Evolutionary conservation across 2,329 filamentous ascomycete genomes (phyloP), one percentile per base, ranked within the genome.

Genomic region (Pezicula radicicola): DNA sequence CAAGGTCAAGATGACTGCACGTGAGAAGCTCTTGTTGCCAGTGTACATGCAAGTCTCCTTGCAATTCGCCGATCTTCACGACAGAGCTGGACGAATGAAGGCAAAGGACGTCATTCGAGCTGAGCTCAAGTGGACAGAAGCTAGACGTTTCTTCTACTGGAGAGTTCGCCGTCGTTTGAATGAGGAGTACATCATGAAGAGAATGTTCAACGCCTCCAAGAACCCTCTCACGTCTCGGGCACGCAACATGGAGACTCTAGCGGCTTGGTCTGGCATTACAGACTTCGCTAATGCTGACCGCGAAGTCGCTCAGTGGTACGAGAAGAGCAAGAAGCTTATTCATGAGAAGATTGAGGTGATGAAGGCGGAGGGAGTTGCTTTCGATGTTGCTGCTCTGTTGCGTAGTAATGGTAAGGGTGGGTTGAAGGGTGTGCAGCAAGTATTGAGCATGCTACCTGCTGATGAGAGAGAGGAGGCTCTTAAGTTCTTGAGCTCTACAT

Each of bases 111-210:
- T 88, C 52, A 96, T 99, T 65, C 91, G 94, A 57, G 83, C 89
- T 63, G 76, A 85, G 12, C 80, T 99, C 39, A 82, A 87, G 66
- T 97, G 93, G 94, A 79, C 83, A 69, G 88, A 96, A 63, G 87
- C 93, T 9, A 87, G 94, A 60, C 88, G 93, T 68, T 97, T 94
- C 89, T 97, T 99, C 81, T 99, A 97, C 88, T 99, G 95, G 94
- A 93, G 94, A 73, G 87, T 97, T 57, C 92, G 95, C 72, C 89
- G 94, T 69, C 85, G 94, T 75, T 81, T 99, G 68, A 97, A 95
- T 73, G 94, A 99, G 76, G 94, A 99, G 76, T 90, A 95, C 72
- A 91, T 99, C 63, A 81, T 99, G 70, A 94, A 92, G 76, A 91
- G 91, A 74, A 90, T 99, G 82, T 77, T 76, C 5, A 61, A 70